Evolutionary conservation across 2,329 filamentous ascomycete species (phyloP).

Genomic region (Pleurostoma richardsiae): DNA sequence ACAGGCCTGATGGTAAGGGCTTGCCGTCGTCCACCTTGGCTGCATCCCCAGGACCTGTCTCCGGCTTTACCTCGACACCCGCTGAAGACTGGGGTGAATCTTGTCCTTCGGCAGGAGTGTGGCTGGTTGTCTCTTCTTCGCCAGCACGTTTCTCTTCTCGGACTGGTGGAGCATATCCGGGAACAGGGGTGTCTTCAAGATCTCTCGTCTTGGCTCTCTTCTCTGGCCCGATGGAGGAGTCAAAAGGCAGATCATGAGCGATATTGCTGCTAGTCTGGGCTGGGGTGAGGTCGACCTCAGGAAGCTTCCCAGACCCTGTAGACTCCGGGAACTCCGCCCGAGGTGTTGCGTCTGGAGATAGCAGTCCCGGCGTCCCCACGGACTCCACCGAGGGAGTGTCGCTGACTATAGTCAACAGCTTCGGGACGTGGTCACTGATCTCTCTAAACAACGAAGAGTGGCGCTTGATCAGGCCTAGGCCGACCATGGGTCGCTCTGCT

Average conservation of each 20-base stretch:
- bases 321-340: slow-evolving; percentile 10
- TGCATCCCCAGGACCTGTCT: too few relatives aligned
- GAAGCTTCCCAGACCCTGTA: slow-evolving; percentile 8
- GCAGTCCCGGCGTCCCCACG: neutral
- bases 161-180: slow-evolving; percentile 6
- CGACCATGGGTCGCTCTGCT: slow-evolving; percentile 11
- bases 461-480: slow-evolving; percentile 19
- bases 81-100: too few relatives aligned
- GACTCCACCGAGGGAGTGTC: slow-evolving; percentile 13
- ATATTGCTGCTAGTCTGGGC: slow-evolving; percentile 26
- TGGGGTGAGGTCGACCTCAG: slow-evolving; percentile 22
- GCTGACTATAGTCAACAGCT: slow-evolving; percentile 19
- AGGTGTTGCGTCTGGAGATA: slow-evolving; percentile 2
- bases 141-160: too few relatives aligned
- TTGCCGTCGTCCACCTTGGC: neutral
- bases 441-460: slow-evolving; percentile 20
- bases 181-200: slow-evolving; percentile 15
- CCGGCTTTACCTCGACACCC: too few relatives aligned
- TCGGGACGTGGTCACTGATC: slow-evolving; percentile 21
- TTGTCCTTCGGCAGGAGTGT: neutral
- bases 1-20: slow-evolving; percentile 8
- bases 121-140: neutral
- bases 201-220: slow-evolving; percentile 27
- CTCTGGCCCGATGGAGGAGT: slow-evolving; percentile 21
- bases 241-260: slow-evolving; percentile 29